These are phyloP conservation scores for Ustilago esculenta DNA, from an alignment of 1,284 basidiomycete species.

Conservation along the genomic window DNA sequence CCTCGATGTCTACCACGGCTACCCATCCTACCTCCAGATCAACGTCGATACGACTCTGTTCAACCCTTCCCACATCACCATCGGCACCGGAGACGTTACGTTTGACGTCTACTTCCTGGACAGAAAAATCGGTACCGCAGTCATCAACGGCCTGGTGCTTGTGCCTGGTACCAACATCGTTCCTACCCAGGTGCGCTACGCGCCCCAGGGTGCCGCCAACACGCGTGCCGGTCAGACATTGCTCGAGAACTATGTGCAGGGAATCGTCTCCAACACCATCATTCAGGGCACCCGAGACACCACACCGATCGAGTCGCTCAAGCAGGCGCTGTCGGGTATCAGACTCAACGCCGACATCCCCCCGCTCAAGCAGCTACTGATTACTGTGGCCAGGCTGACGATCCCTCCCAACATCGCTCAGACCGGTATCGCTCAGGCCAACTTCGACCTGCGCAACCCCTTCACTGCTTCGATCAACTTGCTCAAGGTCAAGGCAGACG, in stretches of 20 bases:
- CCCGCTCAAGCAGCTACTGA: constrained; percentile 75
- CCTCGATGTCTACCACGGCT: constrained; percentile 78
- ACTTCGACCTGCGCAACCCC: constrained; percentile 73
- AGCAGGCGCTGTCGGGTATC: constrained; percentile 75
- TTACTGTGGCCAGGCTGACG: constrained; percentile 68
- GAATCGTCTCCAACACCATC: constrained; percentile 72
- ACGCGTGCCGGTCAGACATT: constrained; percentile 72
- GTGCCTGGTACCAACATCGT: constrained; percentile 52
- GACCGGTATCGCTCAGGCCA: constrained; percentile 49
- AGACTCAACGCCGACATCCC: constrained; percentile 75
- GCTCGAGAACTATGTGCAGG: constrained; percentile 79
- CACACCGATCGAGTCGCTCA: constrained; percentile 75
- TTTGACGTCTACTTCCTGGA: constrained; percentile 74
- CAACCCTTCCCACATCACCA: constrained; percentile 75
- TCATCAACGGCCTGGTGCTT: constrained; percentile 69
- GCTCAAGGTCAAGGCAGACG: constrained; percentile 73
- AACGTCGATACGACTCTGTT: constrained; percentile 70
- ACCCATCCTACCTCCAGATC: constrained; percentile 76
- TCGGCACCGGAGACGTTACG: constrained; percentile 75
- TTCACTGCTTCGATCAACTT: constrained; percentile 81
- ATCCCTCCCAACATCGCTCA: constrained; percentile 66
- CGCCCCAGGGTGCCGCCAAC: constrained; percentile 73
- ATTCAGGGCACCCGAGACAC: constrained; percentile 74
- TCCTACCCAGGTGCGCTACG: constrained; percentile 74
- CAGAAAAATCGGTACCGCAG: constrained; percentile 74